Conservation (phyloP, 257 asterid species). For the Nicotiana tomentosiformis region DNA sequence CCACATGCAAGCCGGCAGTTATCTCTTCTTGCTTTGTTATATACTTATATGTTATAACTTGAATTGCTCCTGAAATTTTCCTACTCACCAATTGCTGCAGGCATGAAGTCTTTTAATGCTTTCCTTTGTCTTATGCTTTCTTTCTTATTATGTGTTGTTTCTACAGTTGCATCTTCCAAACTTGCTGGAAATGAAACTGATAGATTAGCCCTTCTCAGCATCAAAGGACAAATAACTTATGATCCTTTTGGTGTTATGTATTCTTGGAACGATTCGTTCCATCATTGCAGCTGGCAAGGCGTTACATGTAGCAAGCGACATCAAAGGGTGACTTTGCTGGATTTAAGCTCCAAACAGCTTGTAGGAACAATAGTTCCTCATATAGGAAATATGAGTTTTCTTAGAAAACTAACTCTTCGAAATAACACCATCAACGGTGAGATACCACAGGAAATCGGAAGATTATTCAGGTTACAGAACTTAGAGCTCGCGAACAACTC, state of each 20-base stretch:
- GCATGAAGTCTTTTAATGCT: background rate
- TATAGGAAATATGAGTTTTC: conserved; percentile 14
- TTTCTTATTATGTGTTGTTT: background rate
- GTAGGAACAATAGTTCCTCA: conserved; percentile 9
- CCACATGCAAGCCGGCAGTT: background rate
- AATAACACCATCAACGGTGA: background rate
- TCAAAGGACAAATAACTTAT: background rate
- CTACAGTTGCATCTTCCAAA: background rate
- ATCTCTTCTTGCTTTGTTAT: background rate
- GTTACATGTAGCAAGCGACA: conserved; percentile 9
- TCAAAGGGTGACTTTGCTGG: background rate
- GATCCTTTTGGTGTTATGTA: background rate
- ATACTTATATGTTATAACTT: background rate
- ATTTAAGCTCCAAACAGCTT: conserved; percentile 1
- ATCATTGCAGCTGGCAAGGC: conserved; percentile 12
- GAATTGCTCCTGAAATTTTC: background rate
- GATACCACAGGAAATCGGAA: conserved; percentile 10
- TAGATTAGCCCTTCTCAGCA: background rate
- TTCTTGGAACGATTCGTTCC: conserved; percentile 14
- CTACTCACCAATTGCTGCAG: background rate
- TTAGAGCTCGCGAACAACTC: conserved; percentile 1
- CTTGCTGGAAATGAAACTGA: background rate
- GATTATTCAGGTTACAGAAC: conserved; percentile 1
- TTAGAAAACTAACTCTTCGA: background rate
- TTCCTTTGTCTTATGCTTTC: background rate